Evolutionary conservation across 2,329 filamentous ascomycete genomes (phyloP).

Genomic region (Ceratocystis diversiconidia): DNA sequence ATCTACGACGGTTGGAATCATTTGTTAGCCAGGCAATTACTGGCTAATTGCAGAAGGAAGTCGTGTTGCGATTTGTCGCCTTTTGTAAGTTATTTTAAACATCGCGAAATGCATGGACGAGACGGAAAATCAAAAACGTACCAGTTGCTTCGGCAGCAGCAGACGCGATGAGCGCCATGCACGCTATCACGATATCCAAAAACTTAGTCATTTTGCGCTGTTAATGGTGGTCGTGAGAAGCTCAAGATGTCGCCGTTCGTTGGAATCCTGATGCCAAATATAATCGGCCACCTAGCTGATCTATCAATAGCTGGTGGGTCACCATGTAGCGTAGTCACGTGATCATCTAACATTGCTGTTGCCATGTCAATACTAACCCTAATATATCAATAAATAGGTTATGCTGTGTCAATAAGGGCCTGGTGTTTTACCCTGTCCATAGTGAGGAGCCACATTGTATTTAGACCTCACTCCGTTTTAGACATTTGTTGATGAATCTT

Average conservation of each 20-base stretch:
- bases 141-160: slow-evolving; percentile 15
- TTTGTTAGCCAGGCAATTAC: neutral
- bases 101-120: neutral
- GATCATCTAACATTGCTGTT: neutral
- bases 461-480: neutral
- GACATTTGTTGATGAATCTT: neutral
- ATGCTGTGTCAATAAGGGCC: neutral
- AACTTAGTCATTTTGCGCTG: slow-evolving; percentile 15
- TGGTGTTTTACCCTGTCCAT: neutral
- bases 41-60: neutral
- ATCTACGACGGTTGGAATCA: neutral
- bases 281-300: slow-evolving; percentile 11
- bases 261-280: neutral
- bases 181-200: slow-evolving; percentile 12
- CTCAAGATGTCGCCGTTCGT: neutral
- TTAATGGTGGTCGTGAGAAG: neutral
- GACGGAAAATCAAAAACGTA: neutral
- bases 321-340: neutral
- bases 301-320: slow-evolving; percentile 9
- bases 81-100: neutral
- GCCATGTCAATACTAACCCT: neutral
- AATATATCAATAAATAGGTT: neutral
- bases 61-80: neutral
- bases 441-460: neutral
- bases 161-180: slow-evolving; percentile 14